A percentile compares a stretch with the other conserved stretches of the same genome.
Conservation (phyloP, 2,329 filamentous ascomycete species). For the Thielaviopsis euricoi region DNA sequence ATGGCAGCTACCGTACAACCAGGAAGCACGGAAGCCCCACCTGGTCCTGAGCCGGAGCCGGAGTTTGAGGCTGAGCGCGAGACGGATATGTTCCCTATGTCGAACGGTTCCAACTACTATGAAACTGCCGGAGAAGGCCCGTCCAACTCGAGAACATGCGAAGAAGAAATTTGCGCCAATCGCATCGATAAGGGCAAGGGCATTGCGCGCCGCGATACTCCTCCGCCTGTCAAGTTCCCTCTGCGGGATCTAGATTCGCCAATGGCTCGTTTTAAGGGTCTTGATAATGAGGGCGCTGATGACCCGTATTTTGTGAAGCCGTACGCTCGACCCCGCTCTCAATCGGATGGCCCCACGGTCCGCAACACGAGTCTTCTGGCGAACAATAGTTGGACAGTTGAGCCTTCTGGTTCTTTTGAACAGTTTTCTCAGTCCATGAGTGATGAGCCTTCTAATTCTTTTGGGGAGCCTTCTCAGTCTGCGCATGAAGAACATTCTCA, state of each 20-base stretch:
- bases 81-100: not conserved
- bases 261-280: not conserved
- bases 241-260: not conserved
- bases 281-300: not conserved
- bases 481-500: not conserved
- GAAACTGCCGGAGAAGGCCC: not conserved
- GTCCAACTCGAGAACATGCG: not conserved
- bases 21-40: too few relatives aligned
- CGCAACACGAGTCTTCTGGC: constrained; percentile 33
- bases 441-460: not conserved
- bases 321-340: constrained; percentile 24
- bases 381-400: constrained; percentile 44
- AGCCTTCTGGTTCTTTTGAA: constrained; percentile 24
- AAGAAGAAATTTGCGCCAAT: not conserved
- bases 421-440: not conserved
- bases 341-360: constrained; percentile 37
- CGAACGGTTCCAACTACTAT: not conserved
- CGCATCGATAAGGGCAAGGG: not conserved
- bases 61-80: not conserved
- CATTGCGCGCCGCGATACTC: not conserved
- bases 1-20: too few relatives aligned
- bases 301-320: not conserved
- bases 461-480: not conserved
- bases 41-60: too few relatives aligned
- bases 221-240: not conserved